These are phyloP conservation scores for Pseudogymnoascus sp. DNA, from an alignment of 2,329 filamentous ascomycete species.

Conservation along the genomic window DNA sequence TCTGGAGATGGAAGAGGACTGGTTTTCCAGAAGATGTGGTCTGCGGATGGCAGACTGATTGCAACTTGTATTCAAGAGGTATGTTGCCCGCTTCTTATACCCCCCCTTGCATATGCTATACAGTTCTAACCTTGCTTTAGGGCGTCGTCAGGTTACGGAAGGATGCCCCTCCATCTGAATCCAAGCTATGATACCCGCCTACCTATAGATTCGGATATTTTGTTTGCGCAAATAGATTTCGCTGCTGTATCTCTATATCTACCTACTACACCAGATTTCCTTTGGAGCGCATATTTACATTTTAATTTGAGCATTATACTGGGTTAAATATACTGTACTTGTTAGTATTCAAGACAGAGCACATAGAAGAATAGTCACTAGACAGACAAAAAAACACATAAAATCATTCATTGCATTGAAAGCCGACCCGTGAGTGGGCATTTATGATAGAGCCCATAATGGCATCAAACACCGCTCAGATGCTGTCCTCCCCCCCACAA, in stretches of 20 bases:
- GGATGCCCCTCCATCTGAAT: slow-evolving; percentile 20
- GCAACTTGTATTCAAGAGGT: slow-evolving; percentile 78
- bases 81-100: slow-evolving; percentile 13
- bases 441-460: background rate
- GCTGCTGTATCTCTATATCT: background rate
- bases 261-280: background rate
- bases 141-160: slow-evolving; percentile 46
- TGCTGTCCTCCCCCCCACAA: background rate
- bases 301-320: slow-evolving; percentile 1
- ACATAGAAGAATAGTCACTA: background rate
- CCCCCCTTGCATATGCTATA: background rate
- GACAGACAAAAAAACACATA: background rate
- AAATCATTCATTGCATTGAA: slow-evolving; percentile 1
- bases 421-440: background rate
- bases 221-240: background rate
- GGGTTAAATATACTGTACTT: background rate
- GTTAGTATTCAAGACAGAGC: background rate
- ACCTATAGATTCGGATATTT: background rate
- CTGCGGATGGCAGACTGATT: slow-evolving; percentile 62
- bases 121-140: slow-evolving; percentile 29
- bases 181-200: slow-evolving; percentile 4
- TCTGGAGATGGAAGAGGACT: slow-evolving; percentile 69
- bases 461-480: background rate
- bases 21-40: slow-evolving; percentile 68
- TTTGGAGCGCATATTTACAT: background rate